Evolutionary conservation across 2,329 filamentous ascomycete species (phyloP).

Genomic region (Colletotrichum simmondsii): DNA sequence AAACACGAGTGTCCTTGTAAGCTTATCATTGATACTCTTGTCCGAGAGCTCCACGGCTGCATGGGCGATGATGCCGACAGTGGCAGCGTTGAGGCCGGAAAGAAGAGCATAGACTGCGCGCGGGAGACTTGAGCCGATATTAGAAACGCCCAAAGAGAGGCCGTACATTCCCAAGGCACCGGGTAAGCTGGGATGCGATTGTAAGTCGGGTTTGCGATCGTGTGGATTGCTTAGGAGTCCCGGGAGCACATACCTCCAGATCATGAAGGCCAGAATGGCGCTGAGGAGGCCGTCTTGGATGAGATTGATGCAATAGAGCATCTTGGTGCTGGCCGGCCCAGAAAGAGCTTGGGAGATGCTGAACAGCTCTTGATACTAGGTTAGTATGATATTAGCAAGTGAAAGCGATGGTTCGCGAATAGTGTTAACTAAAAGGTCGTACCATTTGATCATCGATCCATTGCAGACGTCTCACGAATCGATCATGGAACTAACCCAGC

Average conservation of each 20-base stretch:
- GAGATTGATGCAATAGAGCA: slow-evolving; percentile 75
- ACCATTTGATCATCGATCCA: slow-evolving; percentile 79
- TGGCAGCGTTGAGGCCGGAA: slow-evolving; percentile 77
- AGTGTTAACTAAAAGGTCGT: slow-evolving; percentile 10
- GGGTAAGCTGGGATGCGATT: slow-evolving; percentile 61
- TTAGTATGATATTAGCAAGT: no score
- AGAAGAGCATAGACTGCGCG: slow-evolving; percentile 74
- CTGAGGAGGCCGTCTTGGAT: slow-evolving; percentile 69
- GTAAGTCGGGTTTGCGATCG: not conserved
- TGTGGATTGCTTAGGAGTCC: not conserved
- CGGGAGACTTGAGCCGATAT: slow-evolving; percentile 68
- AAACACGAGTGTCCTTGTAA: slow-evolving; percentile 73
- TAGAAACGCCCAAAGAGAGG: slow-evolving; percentile 72
- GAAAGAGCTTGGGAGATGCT: slow-evolving; percentile 75
- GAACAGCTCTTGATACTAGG: slow-evolving; percentile 78
- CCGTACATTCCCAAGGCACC: slow-evolving; percentile 78
- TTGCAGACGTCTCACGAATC: slow-evolving; percentile 67
- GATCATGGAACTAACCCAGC: slow-evolving; percentile 54
- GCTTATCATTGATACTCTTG: slow-evolving; percentile 73
- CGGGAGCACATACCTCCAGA: slow-evolving; percentile 66
- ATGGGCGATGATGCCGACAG: slow-evolving; percentile 77
- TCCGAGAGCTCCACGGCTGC: slow-evolving; percentile 75
- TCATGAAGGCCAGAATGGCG: slow-evolving; percentile 68
- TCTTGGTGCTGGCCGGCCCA: slow-evolving; percentile 77
- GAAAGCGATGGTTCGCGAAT: not conserved